These are phyloP conservation scores for Xylaria curta DNA, from an alignment of 495 filamentous ascomycete species.

Conservation along the genomic window DNA sequence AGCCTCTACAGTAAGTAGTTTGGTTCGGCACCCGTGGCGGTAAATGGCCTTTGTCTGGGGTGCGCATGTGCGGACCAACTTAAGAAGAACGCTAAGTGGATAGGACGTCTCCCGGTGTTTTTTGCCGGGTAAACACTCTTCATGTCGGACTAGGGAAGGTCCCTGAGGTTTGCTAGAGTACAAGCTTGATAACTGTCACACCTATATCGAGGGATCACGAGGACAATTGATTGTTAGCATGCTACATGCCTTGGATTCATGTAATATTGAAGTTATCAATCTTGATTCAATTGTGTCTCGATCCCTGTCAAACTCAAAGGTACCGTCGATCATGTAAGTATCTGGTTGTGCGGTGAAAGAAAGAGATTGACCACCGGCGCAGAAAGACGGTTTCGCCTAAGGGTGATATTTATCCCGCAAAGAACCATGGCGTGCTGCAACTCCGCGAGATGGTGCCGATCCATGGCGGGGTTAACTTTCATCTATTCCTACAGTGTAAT, in stretches of 20 bases:
- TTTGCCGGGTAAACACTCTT: constrained; percentile 40
- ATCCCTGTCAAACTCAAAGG: background rate
- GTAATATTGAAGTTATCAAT: background rate
- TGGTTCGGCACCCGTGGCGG: constrained; percentile 40
- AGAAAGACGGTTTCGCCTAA: constrained; percentile 19
- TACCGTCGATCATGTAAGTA: background rate
- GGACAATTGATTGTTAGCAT: background rate
- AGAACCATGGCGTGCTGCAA: constrained; percentile 24
- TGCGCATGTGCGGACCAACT: constrained; percentile 10
- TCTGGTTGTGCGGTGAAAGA: background rate
- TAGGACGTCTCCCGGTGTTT: background rate
- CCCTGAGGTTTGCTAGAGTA: background rate
- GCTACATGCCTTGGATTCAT: background rate
- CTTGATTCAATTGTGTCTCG: background rate
- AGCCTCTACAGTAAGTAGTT: constrained; percentile 21
- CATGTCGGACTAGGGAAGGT: background rate
- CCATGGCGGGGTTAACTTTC: constrained; percentile 38
- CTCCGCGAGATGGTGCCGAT: constrained; percentile 40
- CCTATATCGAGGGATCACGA: background rate
- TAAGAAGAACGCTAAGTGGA: background rate
- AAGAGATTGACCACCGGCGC: background rate
- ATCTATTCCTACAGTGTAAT: constrained; percentile 27
- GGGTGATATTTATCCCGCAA: constrained; percentile 42
- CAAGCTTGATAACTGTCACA: background rate
- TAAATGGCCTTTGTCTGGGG: constrained; percentile 3